These are phyloP conservation scores for Stipa capillata DNA, from an alignment of 176 grass and related monocot species.

Conservation along the genomic window DNA sequence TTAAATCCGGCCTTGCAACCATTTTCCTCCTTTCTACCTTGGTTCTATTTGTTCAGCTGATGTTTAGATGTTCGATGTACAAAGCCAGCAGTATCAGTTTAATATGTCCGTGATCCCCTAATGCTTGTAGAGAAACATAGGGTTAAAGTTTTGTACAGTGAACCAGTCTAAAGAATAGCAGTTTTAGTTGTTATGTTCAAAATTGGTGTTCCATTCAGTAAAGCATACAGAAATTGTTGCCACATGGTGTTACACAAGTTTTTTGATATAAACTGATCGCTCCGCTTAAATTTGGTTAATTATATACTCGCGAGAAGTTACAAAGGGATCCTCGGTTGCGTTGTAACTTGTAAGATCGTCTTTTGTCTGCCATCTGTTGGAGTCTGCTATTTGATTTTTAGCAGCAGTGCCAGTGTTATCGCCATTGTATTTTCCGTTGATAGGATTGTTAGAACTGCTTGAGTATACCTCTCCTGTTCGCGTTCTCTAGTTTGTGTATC, in stretches of 20 bases:
- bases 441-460: neutral
- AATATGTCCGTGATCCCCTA: neutral
- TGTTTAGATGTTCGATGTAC: conserved; percentile 17
- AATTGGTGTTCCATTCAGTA: neutral
- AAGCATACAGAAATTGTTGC: neutral
- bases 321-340: neutral
- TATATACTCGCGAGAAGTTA: neutral
- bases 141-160: conserved; percentile 23
- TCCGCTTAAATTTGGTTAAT: neutral
- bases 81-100: conserved; percentile 10
- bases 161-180: conserved; percentile 8
- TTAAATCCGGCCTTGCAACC: neutral
- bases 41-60: conserved; percentile 31
- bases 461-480: neutral
- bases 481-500: too few relatives aligned
- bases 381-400: neutral
- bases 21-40: neutral
- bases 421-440: too few relatives aligned
- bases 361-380: too few relatives aligned
- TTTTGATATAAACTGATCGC: neutral
- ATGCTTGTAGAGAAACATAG: conserved; percentile 27
- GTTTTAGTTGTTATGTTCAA: neutral
- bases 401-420: neutral
- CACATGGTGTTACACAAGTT: neutral
- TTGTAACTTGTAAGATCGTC: neutral